These are phyloP conservation scores for Diaporthe helianthi DNA, from an alignment of 2,329 filamentous ascomycete genomes.

Conservation along the genomic window DNA sequence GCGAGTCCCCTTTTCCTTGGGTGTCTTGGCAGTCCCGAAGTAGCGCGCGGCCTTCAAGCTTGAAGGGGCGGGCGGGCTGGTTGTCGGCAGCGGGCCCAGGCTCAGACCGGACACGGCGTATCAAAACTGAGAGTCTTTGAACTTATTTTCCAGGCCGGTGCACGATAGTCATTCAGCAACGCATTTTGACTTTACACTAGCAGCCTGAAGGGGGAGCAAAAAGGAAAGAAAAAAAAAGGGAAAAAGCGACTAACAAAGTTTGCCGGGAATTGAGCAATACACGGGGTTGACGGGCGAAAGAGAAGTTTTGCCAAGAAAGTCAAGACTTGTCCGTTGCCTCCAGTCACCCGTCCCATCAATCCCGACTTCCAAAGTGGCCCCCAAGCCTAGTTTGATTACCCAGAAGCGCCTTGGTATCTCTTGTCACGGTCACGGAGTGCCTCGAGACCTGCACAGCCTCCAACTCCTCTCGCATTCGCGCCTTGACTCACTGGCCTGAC, in stretches of 20 bases:
- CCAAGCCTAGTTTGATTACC: slow-evolving; percentile 14
- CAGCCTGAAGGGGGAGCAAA: neutral
- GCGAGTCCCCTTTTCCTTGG: neutral
- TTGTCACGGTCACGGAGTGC: neutral
- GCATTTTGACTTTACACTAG: slow-evolving; percentile 11
- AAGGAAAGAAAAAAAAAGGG: neutral
- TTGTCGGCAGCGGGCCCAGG: neutral
- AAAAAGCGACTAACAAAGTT: slow-evolving; percentile 8
- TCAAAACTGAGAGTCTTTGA: neutral
- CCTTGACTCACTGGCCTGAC: neutral
- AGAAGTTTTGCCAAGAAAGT: slow-evolving; percentile 14
- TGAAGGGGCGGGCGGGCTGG: neutral
- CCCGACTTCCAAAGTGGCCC: neutral
- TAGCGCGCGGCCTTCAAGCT: slow-evolving; percentile 17
- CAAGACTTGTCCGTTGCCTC: slow-evolving; percentile 1
- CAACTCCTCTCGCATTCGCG: slow-evolving; percentile 1
- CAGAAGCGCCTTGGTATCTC: slow-evolving; percentile 14
- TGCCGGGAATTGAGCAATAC: slow-evolving; percentile 12
- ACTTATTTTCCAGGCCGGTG: slow-evolving; percentile 2
- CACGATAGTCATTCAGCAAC: neutral
- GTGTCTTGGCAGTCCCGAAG: neutral
- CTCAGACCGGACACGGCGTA: slow-evolving; percentile 9
- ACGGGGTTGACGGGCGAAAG: neutral
- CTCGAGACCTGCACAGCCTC: slow-evolving; percentile 22
- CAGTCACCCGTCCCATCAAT: neutral